A percentile compares a stretch with the other conserved stretches of the same genome.
phyloP scores from a whole-genome alignment of 2,329 filamentous ascomycete genomes.

The Hypoxylon sp. region DNA sequence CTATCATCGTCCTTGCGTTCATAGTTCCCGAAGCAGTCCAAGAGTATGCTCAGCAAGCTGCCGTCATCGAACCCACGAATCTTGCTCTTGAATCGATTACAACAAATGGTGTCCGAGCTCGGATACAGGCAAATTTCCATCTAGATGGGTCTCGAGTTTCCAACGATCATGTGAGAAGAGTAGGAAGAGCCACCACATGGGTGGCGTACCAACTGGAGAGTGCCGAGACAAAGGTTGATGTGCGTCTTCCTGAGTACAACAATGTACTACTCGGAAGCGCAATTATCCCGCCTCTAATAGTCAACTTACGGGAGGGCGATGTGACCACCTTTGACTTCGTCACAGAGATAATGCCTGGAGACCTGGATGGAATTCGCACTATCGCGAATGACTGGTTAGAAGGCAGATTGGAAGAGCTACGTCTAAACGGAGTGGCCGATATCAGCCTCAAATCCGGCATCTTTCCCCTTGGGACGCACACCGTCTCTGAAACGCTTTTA shows the following conservation, averaged over 20 bases:
- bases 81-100: constrained; percentile 91
- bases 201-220: constrained; percentile 83
- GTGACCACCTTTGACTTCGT: constrained; percentile 84
- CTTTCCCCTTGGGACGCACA: constrained; percentile 82
- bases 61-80: constrained; percentile 85
- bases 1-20: constrained; percentile 84
- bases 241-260: constrained; percentile 87
- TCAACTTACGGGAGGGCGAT: constrained; percentile 84
- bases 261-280: constrained; percentile 84
- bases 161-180: constrained; percentile 77
- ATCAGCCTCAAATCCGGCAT: constrained; percentile 84
- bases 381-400: constrained; percentile 92
- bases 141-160: constrained; percentile 84
- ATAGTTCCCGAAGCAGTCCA: constrained; percentile 84
- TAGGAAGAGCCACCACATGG: constrained; percentile 85
- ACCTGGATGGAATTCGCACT: constrained; percentile 80
- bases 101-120: constrained; percentile 79
- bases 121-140: constrained; percentile 84
- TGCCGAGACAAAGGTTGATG: constrained; percentile 77
- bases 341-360: constrained; percentile 80
- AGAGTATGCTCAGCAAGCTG: constrained; percentile 87
- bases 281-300: constrained; percentile 78
- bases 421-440: constrained; percentile 79
- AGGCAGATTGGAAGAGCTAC: constrained; percentile 79
- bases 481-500: constrained; percentile 79